Conservation (phyloP, 345 rosid genomes). For the Eucalyptus microcorys region DNA sequence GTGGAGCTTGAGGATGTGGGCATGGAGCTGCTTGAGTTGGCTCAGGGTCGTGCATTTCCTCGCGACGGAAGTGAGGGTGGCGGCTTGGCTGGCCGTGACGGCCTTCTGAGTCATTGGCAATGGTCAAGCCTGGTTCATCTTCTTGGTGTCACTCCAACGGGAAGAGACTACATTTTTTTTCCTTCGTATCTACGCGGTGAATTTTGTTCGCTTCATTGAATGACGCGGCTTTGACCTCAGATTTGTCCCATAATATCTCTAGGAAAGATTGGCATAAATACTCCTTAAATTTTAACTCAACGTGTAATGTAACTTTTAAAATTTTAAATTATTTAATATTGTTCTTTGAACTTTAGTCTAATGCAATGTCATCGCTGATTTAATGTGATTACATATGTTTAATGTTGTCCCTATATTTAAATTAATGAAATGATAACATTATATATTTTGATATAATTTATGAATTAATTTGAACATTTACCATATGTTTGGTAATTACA, state of each 20-base stretch:
- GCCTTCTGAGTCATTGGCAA: slow-evolving; percentile 2
- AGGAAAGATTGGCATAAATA: too few species aligned
- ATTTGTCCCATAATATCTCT: too few species aligned
- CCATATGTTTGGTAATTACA: rapidly evolving
- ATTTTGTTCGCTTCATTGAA: neutral
- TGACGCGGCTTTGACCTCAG: neutral
- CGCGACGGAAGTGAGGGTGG: neutral
- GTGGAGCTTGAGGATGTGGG: slow-evolving; percentile 6
- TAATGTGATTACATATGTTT: too few species aligned
- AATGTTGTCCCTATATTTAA: too few species aligned
- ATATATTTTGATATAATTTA: too few species aligned
- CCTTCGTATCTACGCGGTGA: neutral
- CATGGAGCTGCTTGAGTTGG: slow-evolving; percentile 19
- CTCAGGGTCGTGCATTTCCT: slow-evolving; percentile 7
- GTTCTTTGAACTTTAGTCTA: too few species aligned
- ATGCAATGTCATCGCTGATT: too few species aligned
- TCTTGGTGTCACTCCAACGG: neutral
- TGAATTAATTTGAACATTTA: too few species aligned
- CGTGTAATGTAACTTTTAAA: too few species aligned
- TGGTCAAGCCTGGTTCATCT: neutral
- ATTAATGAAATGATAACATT: too few species aligned
- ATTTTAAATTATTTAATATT: rapidly evolving
- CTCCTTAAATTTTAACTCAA: too few species aligned
- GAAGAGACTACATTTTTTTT: neutral
- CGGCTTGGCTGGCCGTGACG: neutral